These are phyloP conservation scores for Pythium aristosporum DNA, from an alignment of 352 stramenopile species.

Conservation along the genomic window DNA sequence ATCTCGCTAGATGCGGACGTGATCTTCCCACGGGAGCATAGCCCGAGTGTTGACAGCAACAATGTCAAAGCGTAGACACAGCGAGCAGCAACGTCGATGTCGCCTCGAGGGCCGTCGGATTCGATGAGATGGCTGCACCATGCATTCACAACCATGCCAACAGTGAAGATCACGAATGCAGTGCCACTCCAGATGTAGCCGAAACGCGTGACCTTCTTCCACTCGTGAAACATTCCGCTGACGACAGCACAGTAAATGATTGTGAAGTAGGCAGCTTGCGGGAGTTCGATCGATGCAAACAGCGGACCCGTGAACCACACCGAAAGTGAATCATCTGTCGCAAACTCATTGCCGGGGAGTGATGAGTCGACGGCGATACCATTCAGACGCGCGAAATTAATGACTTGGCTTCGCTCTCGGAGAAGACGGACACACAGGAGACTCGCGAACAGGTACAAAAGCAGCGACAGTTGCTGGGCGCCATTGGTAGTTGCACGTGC, in stretches of 20 bases:
- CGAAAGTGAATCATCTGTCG: slow-evolving; percentile 72
- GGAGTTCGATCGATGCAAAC: slow-evolving; percentile 29
- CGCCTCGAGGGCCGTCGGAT: background rate
- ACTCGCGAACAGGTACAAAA: slow-evolving; percentile 31
- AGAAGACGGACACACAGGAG: slow-evolving; percentile 58
- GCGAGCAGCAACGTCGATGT: slow-evolving; percentile 30
- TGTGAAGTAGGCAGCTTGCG: slow-evolving; percentile 27
- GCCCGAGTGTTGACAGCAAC: slow-evolving; percentile 20
- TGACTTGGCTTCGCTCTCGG: slow-evolving; percentile 80
- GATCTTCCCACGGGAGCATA: slow-evolving; percentile 9
- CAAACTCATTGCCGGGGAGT: slow-evolving; percentile 66
- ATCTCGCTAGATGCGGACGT: slow-evolving; percentile 39
- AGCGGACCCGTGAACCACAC: slow-evolving; percentile 73
- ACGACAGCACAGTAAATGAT: slow-evolving; percentile 31
- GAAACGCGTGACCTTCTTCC: background rate
- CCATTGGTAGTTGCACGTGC: background rate
- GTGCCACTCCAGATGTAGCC: background rate
- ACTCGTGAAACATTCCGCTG: background rate
- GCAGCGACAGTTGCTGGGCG: background rate
- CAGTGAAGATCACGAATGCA: slow-evolving; percentile 24
- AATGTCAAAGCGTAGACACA: slow-evolving; percentile 45
- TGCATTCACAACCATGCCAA: slow-evolving; percentile 31
- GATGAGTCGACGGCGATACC: slow-evolving; percentile 44
- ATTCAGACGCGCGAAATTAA: slow-evolving; percentile 87
- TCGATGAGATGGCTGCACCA: slow-evolving; percentile 17